A percentile compares a stretch with the other conserved stretches of the same genome.
phyloP scores from a whole-genome alignment of 768 basidiomycete species.

The Lactifluus echinatus region DNA sequence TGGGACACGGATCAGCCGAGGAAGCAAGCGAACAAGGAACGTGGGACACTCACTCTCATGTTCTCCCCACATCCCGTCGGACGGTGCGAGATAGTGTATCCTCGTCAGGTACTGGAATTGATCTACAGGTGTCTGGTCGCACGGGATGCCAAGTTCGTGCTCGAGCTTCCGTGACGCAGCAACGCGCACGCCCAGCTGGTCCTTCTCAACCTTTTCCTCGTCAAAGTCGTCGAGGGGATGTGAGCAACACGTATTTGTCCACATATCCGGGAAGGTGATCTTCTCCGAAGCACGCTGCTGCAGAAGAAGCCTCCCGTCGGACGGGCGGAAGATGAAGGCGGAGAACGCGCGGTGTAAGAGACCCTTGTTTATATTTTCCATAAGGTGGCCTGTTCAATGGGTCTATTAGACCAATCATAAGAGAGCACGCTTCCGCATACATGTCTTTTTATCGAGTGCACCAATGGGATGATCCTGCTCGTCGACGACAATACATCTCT shows the following conservation, averaged over 20 bases:
- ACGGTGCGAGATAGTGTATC: slow-evolving; percentile 96
- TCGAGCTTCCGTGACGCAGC: slow-evolving; percentile 95
- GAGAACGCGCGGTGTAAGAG: slow-evolving; percentile 97
- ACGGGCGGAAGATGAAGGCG: slow-evolving; percentile 91
- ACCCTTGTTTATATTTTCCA: slow-evolving; percentile 93
- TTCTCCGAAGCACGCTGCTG: slow-evolving; percentile 97
- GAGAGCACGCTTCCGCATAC: slow-evolving; percentile 36
- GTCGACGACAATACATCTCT: slow-evolving; percentile 87
- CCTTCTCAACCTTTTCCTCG: slow-evolving; percentile 64
- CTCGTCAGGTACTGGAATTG: slow-evolving; percentile 90
- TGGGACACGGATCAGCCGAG: not conserved
- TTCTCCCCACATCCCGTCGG: slow-evolving; percentile 91
- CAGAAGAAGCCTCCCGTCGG: slow-evolving; percentile 85
- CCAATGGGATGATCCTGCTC: slow-evolving; percentile 80
- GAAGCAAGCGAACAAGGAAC: not conserved
- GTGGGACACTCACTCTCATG: slow-evolving; percentile 68
- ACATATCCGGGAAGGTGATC: slow-evolving; percentile 99
- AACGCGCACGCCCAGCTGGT: slow-evolving; percentile 74
- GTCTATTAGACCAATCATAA: not conserved
- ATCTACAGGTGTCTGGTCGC: slow-evolving; percentile 64
- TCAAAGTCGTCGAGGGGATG: slow-evolving; percentile 93
- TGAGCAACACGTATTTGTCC: slow-evolving; percentile 99
- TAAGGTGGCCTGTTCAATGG: slow-evolving; percentile 69
- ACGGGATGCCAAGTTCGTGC: slow-evolving; percentile 93
- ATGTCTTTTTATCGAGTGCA: slow-evolving; percentile 92